Percentiles rank a stretch among this genome's conserved stretches.
phyloP scores from a whole-genome alignment of 2,329 filamentous ascomycete species.

The Chaetomium globosum region DNA sequence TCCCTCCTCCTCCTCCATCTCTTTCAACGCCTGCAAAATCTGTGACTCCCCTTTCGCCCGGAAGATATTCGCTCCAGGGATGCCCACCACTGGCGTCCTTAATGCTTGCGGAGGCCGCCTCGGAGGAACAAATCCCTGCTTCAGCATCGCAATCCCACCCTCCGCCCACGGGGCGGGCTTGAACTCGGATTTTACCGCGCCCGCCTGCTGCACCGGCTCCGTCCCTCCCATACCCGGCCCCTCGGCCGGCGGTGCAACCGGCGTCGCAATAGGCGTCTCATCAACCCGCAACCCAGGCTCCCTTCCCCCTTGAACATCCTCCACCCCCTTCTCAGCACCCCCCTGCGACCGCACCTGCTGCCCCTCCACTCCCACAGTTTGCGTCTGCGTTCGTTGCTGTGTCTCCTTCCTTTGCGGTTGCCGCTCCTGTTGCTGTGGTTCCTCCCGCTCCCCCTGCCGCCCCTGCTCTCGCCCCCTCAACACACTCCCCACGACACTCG shows the following conservation, averaged over 20 bases:
- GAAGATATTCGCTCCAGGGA: constrained; percentile 50
- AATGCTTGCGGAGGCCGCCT: constrained; percentile 21
- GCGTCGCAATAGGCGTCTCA: not conserved
- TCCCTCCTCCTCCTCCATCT: constrained; percentile 15
- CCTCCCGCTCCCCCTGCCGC: not conserved
- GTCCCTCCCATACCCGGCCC: not conserved
- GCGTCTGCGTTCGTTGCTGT: not conserved
- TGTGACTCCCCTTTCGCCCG: constrained; percentile 51
- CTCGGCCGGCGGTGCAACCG: not conserved
- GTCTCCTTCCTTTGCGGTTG: not conserved
- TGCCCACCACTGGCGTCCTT: constrained; percentile 15
- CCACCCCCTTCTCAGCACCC: not conserved
- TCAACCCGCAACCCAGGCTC: not conserved
- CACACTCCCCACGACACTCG: constrained; percentile 46
- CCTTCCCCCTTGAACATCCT: not conserved
- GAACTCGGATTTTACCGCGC: constrained; percentile 17
- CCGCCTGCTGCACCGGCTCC: not conserved
- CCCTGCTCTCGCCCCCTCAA: constrained; percentile 36
- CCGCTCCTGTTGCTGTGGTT: not conserved
- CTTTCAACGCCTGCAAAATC: constrained; percentile 44
- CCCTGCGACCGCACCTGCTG: not conserved
- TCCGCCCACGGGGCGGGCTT: constrained; percentile 34
- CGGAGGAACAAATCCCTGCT: constrained; percentile 25
- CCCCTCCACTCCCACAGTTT: not conserved
- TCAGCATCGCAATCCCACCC: constrained; percentile 19